These are phyloP conservation scores for Fraxinus sp. DNA, from an alignment of 305 asterid genomes.

Conservation along the genomic window DNA sequence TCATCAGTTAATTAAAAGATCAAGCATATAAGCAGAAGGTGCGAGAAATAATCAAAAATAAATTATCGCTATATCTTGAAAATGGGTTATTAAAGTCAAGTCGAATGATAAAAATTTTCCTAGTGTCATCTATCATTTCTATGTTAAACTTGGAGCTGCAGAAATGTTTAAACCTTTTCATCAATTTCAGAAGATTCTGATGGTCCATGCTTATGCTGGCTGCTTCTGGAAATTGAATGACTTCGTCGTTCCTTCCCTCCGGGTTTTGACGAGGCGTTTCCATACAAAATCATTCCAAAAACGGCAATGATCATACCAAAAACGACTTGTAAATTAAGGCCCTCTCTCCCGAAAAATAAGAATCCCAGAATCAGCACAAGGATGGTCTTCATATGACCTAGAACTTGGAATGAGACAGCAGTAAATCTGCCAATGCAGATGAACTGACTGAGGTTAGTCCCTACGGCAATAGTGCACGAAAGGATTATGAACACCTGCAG, in stretches of 20 bases:
- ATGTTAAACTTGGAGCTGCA: constrained; percentile 29
- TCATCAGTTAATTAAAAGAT: not conserved
- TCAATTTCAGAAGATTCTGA: constrained; percentile 52
- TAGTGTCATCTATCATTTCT: constrained; percentile 30
- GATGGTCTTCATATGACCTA: constrained; percentile 88
- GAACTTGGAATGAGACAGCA: constrained; percentile 86
- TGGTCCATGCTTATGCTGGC: constrained; percentile 50
- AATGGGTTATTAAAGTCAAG: constrained; percentile 26
- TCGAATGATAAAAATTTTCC: constrained; percentile 29
- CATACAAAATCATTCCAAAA: constrained; percentile 79
- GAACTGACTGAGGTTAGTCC: constrained; percentile 85
- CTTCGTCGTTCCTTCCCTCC: constrained; percentile 81
- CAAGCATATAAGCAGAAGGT: not conserved
- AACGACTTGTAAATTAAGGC: constrained; percentile 67
- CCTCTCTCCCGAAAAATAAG: constrained; percentile 70
- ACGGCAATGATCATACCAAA: constrained; percentile 79
- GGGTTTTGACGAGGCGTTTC: constrained; percentile 82
- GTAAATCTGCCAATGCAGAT: constrained; percentile 92
- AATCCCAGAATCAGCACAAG: constrained; percentile 75
- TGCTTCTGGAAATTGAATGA: constrained; percentile 44
- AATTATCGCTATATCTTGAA: constrained; percentile 33
- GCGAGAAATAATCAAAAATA: not conserved
- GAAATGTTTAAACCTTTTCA: constrained; percentile 49
- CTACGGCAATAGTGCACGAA: constrained; percentile 78
- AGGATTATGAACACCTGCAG: constrained; percentile 55